phyloP scores from a whole-genome alignment of 768 basidiomycete species.

The Boletus rex-veris region DNA sequence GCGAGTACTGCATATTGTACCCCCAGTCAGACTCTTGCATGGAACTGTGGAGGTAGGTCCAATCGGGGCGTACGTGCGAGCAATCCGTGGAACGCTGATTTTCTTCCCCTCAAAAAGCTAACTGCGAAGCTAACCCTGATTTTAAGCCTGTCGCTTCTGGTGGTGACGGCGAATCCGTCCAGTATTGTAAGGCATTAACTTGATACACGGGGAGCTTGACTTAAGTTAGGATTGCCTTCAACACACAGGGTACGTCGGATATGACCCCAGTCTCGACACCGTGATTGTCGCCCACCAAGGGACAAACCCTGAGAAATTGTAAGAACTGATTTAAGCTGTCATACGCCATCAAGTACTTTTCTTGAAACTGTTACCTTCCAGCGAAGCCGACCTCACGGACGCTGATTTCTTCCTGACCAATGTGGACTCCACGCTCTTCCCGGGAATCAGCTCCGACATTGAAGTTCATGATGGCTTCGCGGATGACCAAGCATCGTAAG shows the following conservation, averaged over 20 bases:
- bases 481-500: slow-evolving; percentile 43
- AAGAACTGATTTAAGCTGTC: not conserved
- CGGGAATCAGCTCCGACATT: slow-evolving; percentile 42
- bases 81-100: not conserved
- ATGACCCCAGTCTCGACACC: slow-evolving; percentile 35
- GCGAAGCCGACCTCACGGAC: slow-evolving; percentile 42
- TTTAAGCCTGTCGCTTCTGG: slow-evolving; percentile 49
- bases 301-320: slow-evolving; percentile 32
- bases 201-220: not conserved
- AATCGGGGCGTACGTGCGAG: not conserved
- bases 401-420: slow-evolving; percentile 33
- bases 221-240: not conserved
- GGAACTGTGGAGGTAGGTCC: slow-evolving; percentile 55
- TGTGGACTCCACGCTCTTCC: slow-evolving; percentile 45
- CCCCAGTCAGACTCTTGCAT: slow-evolving; percentile 40
- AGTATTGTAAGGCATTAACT: slow-evolving; percentile 37
- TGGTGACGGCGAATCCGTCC: slow-evolving; percentile 40
- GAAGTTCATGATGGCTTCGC: slow-evolving; percentile 48
- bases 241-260: slow-evolving; percentile 51
- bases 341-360: not conserved
- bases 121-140: slow-evolving; percentile 46
- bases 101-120: slow-evolving; percentile 25
- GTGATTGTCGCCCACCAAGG: slow-evolving; percentile 41
- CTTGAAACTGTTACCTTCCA: slow-evolving; percentile 8
- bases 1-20: slow-evolving; percentile 51